phyloP scores from a whole-genome alignment of 345 rosid genomes.

The Syzygium aqueum region DNA sequence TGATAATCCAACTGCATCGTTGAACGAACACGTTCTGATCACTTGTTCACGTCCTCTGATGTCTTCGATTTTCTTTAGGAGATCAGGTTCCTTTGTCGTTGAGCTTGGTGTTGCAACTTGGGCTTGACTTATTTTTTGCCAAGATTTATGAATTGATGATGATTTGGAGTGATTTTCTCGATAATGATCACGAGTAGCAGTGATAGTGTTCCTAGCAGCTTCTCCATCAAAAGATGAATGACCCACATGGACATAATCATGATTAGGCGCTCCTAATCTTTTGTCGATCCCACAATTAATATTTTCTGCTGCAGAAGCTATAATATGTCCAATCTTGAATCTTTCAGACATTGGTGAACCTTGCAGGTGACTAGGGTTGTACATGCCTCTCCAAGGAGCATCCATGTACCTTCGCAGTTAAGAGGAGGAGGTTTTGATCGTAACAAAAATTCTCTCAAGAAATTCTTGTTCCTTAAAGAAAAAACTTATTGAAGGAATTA shows the following conservation, averaged over 20 bases:
- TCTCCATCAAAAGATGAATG: neutral
- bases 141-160: neutral
- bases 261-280: neutral
- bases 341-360: neutral
- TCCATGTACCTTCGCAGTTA: neutral
- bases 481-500: neutral
- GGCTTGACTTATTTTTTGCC: neutral
- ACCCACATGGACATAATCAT: neutral
- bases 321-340: neutral
- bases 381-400: constrained; percentile 6
- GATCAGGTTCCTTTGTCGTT: neutral
- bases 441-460: neutral
- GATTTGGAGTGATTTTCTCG: neutral
- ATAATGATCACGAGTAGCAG: neutral
- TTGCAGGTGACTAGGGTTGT: neutral
- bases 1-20: neutral
- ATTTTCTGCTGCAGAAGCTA: neutral
- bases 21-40: neutral
- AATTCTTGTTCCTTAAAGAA: neutral
- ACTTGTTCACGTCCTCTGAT: neutral
- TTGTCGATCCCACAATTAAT: neutral
- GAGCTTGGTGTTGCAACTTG: neutral
- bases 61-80: neutral
- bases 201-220: neutral
- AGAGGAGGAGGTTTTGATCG: neutral